Evolutionary conservation across 495 filamentous ascomycete genomes (phyloP).

Genomic region (Talaromyces nanjingensis): DNA sequence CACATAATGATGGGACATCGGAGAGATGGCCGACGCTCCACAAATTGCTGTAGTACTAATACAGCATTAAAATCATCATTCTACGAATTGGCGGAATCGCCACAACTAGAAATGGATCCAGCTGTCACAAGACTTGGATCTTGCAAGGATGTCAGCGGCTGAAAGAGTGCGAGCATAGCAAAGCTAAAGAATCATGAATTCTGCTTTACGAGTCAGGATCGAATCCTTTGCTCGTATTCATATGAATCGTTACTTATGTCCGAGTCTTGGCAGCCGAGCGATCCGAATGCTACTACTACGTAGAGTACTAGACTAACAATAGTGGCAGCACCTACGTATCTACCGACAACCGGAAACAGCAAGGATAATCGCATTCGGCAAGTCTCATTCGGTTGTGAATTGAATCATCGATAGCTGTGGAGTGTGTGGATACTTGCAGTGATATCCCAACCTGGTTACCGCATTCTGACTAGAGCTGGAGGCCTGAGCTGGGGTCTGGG

Average conservation of each 20-base stretch:
- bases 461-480: not conserved
- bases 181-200: not conserved
- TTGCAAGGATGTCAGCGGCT: not conserved
- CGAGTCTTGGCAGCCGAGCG: not conserved
- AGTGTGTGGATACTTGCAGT: not conserved
- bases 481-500: not conserved
- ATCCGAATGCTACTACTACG: not conserved
- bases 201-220: not conserved
- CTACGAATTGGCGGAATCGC: no score
- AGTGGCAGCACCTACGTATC: not conserved
- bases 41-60: not conserved
- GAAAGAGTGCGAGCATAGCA: not conserved
- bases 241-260: not conserved
- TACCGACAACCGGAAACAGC: not conserved
- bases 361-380: not conserved
- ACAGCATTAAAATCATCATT: no score
- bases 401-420: not conserved
- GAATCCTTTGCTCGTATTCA: not conserved
- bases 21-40: not conserved
- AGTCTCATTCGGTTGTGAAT: not conserved
- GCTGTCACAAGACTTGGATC: not conserved
- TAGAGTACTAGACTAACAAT: not conserved
- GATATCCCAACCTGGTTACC: not conserved
- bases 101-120: no score
- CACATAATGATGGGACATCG: no score